Evolutionary conservation across 108 stramenopile genomes (phyloP), one percentile per base, ranked within the genome.

Genomic region (Pseudonitzschia pungens): DNA sequence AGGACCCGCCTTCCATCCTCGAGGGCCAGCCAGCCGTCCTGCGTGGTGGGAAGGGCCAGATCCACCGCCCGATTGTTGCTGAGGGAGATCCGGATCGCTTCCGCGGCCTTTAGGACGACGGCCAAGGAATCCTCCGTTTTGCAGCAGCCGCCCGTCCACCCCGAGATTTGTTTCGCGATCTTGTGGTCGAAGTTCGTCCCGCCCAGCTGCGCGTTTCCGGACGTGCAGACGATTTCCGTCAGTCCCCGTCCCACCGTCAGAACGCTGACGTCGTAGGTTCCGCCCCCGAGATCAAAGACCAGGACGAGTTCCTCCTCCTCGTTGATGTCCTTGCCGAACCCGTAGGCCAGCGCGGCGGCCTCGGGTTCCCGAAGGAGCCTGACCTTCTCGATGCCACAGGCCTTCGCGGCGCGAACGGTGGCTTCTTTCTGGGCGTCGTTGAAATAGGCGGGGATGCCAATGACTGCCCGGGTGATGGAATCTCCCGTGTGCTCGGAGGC

Each of bases 401-500:
- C 33, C 42, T 82, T 77, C 9, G 90, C 90, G 7, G 97, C 97
- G 43, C 79, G 81, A 53, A 90, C 83, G 11, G 96, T 98, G 0
- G 96, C 96, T 20, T 86, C 76, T 16, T 93, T 84, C 72, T 96
- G 96, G 16, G 81, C 84, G 67, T 92, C 94, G 60, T 96, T 86
- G 71, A 98, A 98, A 79, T 97, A 96, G n/a, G 97, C 97, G 1
- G 97, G 97, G 1, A 98, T 93, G 3, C 96, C 92, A 64, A 98
- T 87, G 0, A 98, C 97, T 20, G 94, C 93, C 58, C 93, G 71
- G 8, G 90, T 90, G 5, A 94, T 87, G 11, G 26, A 77, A 27
- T 75, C 75, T 10, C 80, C 77, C n/a, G 84, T 79, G 22, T 77
- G 48, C 26, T 71, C 64, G 48, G 84, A 78, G 0, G 91, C 91